These are phyloP conservation scores for Hydnum rufescens DNA, from an alignment of 768 basidiomycete genomes.

Conservation along the genomic window DNA sequence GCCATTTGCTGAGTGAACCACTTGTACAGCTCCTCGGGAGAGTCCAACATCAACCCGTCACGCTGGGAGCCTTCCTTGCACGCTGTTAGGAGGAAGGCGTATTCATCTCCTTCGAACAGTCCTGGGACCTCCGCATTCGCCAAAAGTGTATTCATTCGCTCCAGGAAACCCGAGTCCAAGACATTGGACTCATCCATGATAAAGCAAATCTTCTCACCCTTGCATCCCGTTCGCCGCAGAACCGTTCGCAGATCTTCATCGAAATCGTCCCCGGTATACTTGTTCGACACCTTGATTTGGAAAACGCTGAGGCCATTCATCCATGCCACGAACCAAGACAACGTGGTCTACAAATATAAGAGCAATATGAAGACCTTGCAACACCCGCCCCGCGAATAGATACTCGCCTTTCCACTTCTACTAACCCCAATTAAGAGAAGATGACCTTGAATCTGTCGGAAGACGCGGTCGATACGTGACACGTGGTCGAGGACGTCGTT, in stretches of 20 bases:
- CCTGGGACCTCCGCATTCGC: conserved; percentile 99
- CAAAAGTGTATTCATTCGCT: conserved; percentile 98
- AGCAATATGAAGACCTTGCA: conserved; percentile 6
- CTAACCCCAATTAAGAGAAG: conserved; percentile 92
- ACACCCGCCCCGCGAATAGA: conserved; percentile 2
- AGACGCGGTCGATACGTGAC: conserved; percentile 91
- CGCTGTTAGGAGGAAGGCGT: conserved; percentile 94
- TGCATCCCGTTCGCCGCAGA: conserved; percentile 87
- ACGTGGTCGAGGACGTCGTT: conserved; percentile 98
- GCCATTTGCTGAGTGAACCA: conserved; percentile 99
- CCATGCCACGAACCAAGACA: conserved; percentile 98
- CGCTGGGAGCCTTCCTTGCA: conserved; percentile 99
- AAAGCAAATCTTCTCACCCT: conserved; percentile 98
- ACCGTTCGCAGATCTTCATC: conserved; percentile 94
- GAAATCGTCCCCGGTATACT: conserved; percentile 96
- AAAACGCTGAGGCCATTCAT: conserved; percentile 99
- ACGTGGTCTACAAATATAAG: conserved; percentile 93
- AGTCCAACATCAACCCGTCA: conserved; percentile 95
- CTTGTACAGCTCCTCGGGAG: conserved; percentile 88
- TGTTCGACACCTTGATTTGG: conserved; percentile 99
- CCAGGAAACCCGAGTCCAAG: conserved; percentile 94
- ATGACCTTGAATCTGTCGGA: conserved; percentile 96
- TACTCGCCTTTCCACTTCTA: conserved; percentile 83
- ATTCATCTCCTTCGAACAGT: conserved; percentile 99
- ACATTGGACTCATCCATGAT: conserved; percentile 99